Conservation (phyloP, 2,329 filamentous ascomycete species). For the Graphilbum sp. region DNA sequence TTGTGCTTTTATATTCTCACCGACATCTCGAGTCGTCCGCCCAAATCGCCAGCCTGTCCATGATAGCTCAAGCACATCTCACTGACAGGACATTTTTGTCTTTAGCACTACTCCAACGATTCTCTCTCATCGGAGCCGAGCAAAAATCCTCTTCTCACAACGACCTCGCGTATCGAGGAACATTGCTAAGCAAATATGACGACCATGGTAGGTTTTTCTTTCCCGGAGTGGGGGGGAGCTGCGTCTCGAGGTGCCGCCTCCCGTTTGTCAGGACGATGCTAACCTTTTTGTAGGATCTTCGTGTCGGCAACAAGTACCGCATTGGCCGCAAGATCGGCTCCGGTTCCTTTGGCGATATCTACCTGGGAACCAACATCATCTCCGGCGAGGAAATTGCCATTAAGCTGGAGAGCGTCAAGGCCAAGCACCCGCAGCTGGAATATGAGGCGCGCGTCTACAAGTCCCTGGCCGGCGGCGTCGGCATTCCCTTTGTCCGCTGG, state of each 20-base stretch:
- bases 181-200: conserved; percentile 23
- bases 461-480: conserved; percentile 84
- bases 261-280: background rate
- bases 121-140: no score
- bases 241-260: background rate
- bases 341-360: conserved; percentile 95
- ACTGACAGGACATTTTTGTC: no score
- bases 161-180: conserved; percentile 9
- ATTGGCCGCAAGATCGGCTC: conserved; percentile 99
- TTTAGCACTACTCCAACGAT: no score
- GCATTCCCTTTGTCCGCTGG: conserved; percentile 98
- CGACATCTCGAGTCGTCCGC: no score
- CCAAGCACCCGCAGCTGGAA: conserved; percentile 96
- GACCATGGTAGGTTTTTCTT: conserved; percentile 28
- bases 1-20: no score
- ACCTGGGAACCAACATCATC: conserved; percentile 98
- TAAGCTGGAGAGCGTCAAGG: conserved; percentile 98
- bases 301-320: conserved; percentile 98
- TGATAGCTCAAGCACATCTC: no score
- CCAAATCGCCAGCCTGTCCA: no score
- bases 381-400: conserved; percentile 99
- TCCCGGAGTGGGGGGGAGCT: background rate
- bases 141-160: background rate
- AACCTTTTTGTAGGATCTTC: conserved; percentile 60
- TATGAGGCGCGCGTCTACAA: conserved; percentile 94